phyloP scores from a whole-genome alignment of 768 basidiomycete genomes.

The Tricholoma sp. region DNA sequence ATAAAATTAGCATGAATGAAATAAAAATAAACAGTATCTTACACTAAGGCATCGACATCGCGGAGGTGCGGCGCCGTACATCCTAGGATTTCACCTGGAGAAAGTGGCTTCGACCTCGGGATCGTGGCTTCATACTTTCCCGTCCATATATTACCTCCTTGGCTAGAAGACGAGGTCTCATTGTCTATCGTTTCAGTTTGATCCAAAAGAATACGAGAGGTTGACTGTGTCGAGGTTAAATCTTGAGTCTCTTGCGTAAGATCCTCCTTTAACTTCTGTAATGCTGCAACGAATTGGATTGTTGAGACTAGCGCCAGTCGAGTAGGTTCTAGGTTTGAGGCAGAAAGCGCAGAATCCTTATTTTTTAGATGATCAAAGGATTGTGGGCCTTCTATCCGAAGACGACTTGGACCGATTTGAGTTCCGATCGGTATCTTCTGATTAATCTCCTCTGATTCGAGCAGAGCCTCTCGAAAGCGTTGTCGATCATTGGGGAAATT shows the following conservation, averaged over 20 bases:
- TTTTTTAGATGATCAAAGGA: constrained; percentile 2
- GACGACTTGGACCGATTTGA: constrained; percentile 44
- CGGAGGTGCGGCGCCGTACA: constrained; percentile 87
- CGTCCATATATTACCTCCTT: constrained; percentile 34
- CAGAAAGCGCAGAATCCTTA: constrained; percentile 11
- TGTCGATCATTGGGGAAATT: constrained; percentile 82
- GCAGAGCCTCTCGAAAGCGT: constrained; percentile 57
- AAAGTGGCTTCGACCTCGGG: constrained; percentile 86
- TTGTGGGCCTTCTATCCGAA: constrained; percentile 55
- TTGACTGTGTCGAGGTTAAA: constrained; percentile 7
- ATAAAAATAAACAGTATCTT: constrained; percentile 22
- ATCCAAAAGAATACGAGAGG: constrained; percentile 7
- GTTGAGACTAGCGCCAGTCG: constrained; percentile 91
- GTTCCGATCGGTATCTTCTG: constrained; percentile 36
- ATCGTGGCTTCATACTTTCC: constrained; percentile 73
- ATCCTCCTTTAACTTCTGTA: constrained; percentile 83
- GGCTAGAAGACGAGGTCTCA: neutral
- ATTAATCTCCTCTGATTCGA: constrained; percentile 50
- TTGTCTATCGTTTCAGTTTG: neutral
- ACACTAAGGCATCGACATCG: constrained; percentile 89
- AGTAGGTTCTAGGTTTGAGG: constrained; percentile 37
- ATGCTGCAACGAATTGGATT: constrained; percentile 93
- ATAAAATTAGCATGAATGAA: constrained; percentile 5
- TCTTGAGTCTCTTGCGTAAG: constrained; percentile 41
- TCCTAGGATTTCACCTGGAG: constrained; percentile 94